Percentiles rank a stretch among this genome's conserved stretches.
Conservation (phyloP, 768 basidiomycete species). For the Collybia nuda region DNA sequence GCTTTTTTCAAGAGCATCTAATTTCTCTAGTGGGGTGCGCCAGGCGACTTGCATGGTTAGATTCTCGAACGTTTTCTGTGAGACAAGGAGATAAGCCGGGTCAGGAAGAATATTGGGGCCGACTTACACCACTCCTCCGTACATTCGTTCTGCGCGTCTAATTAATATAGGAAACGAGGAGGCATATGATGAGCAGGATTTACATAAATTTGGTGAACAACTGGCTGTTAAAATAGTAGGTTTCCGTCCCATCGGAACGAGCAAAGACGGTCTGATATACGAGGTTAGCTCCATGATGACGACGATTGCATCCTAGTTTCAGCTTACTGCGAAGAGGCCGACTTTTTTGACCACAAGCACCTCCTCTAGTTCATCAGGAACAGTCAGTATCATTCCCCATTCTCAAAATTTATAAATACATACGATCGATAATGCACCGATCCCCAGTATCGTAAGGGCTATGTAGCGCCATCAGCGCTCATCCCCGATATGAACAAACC, state of each 20-base stretch:
- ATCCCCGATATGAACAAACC: conserved; percentile 8
- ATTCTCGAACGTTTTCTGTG: conserved; percentile 65
- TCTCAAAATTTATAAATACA: conserved; percentile 11
- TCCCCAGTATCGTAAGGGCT: conserved; percentile 84
- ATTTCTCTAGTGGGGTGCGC: conserved; percentile 69
- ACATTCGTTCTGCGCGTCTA: conserved; percentile 55
- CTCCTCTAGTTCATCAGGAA: conserved; percentile 40
- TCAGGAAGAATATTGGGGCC: not conserved
- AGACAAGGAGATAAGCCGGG: conserved; percentile 3
- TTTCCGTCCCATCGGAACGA: conserved; percentile 73
- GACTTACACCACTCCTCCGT: conserved; percentile 63
- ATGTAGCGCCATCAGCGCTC: not conserved
- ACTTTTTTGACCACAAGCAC: conserved; percentile 78
- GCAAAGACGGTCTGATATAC: conserved; percentile 61
- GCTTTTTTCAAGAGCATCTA: conserved; percentile 65
- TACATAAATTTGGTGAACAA: conserved; percentile 76
- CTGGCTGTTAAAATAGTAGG: conserved; percentile 81
- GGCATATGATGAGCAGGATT: conserved; percentile 15
- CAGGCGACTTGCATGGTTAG: conserved; percentile 73
- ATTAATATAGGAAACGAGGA: not conserved
- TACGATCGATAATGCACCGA: conserved; percentile 72
- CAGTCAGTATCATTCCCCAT: not conserved
- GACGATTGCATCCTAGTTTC: not conserved
- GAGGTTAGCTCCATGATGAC: not conserved
- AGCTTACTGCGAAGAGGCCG: conserved; percentile 68